Evolutionary conservation across 257 asterid genomes (phyloP).

Genomic region (Leonotis leonurus): DNA sequence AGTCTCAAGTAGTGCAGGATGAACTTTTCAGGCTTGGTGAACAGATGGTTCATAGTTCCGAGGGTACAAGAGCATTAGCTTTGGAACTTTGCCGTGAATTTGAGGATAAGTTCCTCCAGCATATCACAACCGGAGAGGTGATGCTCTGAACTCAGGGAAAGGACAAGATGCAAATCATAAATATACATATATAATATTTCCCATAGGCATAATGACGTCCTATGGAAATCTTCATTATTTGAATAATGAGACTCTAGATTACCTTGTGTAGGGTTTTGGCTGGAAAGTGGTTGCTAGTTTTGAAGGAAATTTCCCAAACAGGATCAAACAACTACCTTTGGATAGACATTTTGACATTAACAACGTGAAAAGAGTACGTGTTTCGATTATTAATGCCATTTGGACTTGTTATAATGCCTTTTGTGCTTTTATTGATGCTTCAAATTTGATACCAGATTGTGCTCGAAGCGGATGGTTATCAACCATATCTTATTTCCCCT

Average conservation of each 20-base stretch:
- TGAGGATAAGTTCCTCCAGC: constrained; percentile 98
- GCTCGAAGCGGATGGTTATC: constrained; percentile 98
- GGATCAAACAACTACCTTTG: constrained; percentile 91
- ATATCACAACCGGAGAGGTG: constrained; percentile 88
- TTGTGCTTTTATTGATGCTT: constrained; percentile 20
- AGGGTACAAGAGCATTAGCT: constrained; percentile 94
- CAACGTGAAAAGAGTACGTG: constrained; percentile 79
- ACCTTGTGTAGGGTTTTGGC: constrained; percentile 68
- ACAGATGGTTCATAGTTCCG: constrained; percentile 82
- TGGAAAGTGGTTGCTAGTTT: constrained; percentile 98
- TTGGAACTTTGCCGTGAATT: constrained; percentile 98
- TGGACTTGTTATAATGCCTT: not conserved
- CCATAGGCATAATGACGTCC: not conserved
- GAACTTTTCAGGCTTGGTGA: constrained; percentile 92
- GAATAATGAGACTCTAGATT: constrained; percentile 9
- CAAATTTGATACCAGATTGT: constrained; percentile 55
- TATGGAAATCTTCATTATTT: not conserved
- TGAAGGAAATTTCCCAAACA: constrained; percentile 93
- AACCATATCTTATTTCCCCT: constrained; percentile 97
- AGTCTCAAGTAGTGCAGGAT: constrained; percentile 92
- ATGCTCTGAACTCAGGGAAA: constrained; percentile 11
- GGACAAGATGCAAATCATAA: not conserved
- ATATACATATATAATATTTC: too few relatives aligned
- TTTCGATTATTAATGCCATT: not conserved
- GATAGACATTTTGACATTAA: constrained; percentile 87